Conservation (phyloP, 768 basidiomycete species). For the Leccinum olivaceopallidum region DNA sequence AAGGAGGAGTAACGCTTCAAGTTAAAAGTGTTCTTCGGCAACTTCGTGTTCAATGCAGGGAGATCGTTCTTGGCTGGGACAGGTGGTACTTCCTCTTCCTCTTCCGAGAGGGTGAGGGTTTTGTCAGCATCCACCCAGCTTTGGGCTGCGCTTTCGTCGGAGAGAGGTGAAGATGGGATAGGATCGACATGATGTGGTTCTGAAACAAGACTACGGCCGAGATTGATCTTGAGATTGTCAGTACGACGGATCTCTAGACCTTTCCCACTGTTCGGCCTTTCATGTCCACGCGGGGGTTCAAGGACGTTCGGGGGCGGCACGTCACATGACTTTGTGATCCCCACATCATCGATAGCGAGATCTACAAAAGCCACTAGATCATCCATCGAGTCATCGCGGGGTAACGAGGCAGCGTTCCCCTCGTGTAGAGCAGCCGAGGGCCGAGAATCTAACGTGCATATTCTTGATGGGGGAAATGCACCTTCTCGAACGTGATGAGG, state of each 20-base stretch:
- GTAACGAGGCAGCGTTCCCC: conserved; percentile 22
- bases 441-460: conserved; percentile 28
- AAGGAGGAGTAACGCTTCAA: conserved; percentile 54
- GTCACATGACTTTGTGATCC: conserved; percentile 33
- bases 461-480: conserved; percentile 56
- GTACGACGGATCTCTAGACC: conserved; percentile 35
- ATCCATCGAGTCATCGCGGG: conserved; percentile 35
- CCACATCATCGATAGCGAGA: conserved; percentile 41
- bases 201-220: conserved; percentile 10
- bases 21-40: conserved; percentile 28
- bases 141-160: conserved; percentile 22
- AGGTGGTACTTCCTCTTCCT: conserved; percentile 23
- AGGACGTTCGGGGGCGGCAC: conserved; percentile 42
- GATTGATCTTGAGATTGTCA: conserved; percentile 16
- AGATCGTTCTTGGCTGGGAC: conserved; percentile 32
- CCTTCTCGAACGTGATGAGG: conserved; percentile 54
- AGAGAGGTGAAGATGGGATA: conserved; percentile 17
- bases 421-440: conserved; percentile 15
- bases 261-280: conserved; percentile 26
- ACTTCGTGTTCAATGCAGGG: conserved; percentile 24
- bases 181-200: conserved; percentile 15
- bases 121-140: conserved; percentile 21
- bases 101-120: conserved; percentile 17
- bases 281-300: conserved; percentile 38
- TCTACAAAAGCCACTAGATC: conserved; percentile 40